phyloP scores from a whole-genome alignment of 352 stramenopile genomes.

The Phytophthora uliginosa region DNA sequence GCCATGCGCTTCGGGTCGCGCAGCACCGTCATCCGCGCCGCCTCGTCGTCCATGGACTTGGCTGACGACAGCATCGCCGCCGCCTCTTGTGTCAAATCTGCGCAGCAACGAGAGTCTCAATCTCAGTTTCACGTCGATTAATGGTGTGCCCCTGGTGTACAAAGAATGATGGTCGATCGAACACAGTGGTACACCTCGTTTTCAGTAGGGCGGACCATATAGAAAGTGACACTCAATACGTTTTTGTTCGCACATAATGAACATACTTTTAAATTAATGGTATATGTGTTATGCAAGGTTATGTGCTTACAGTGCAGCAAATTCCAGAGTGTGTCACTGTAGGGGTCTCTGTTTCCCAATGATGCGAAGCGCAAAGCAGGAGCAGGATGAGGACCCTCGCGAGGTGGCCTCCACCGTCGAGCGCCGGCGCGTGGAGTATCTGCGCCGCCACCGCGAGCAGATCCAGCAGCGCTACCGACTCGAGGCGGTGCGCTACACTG shows the following conservation, averaged over 20 bases:
- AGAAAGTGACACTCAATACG: no score
- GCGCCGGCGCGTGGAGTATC: constrained; percentile 45
- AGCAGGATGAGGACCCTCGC: constrained; percentile 35
- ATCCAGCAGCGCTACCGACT: constrained; percentile 67
- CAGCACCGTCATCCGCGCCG: constrained; percentile 35
- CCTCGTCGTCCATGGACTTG: constrained; percentile 51
- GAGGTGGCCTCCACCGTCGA: constrained; percentile 34
- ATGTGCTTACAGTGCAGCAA: no score
- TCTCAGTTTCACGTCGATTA: constrained; percentile 27
- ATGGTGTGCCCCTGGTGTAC: constrained; percentile 24
- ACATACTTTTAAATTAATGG: no score
- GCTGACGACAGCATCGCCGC: constrained; percentile 40
- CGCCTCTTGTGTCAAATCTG: neutral
- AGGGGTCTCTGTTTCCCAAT: neutral
- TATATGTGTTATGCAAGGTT: no score
- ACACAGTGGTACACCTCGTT: neutral
- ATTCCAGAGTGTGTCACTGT: no score
- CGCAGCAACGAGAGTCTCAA: constrained; percentile 1
- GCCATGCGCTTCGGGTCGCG: constrained; percentile 58
- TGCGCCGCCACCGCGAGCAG: constrained; percentile 53
- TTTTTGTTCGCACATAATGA: no score
- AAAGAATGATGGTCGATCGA: constrained; percentile 20
- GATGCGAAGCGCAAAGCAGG: neutral
- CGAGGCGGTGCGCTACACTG: constrained; percentile 50
- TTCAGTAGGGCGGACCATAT: neutral